Evolutionary conservation across 1,139 yeast genomes (phyloP), one percentile per base, ranked within the genome.

Genomic region (Ogataea hybrid): DNA sequence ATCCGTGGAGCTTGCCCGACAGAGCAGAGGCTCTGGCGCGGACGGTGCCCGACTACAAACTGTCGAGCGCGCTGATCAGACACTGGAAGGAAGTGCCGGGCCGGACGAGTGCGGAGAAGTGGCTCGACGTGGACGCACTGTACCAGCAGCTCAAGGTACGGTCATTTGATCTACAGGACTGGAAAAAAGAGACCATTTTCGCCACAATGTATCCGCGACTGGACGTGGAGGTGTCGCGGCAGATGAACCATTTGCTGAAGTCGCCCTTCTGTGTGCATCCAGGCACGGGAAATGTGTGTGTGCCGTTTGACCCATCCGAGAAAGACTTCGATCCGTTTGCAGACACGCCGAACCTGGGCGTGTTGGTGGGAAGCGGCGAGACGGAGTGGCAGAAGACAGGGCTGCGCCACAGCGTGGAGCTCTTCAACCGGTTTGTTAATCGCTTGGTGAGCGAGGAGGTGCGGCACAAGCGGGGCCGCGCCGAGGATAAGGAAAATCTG

Each of bases 191-290:
- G 53, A 72, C 90, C 44, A 81, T 94, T 30, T 65, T 92, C 30
- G 84, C 80, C 48, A 83, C 85, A 50, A 67, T 89, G 69, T 92
- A 90, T 61, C 98, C 99, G 22, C 76, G 96, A 54, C 70, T 92
- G 50, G 99, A 92, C 75, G 80, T 85, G 41, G 95, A 90, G 62
- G 99, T 92, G 32, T 85, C 98, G 8, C 77, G 84, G 53, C 95
- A 86, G 62, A 71, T 90, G 54, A 87, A 82, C 64, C 99, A 92
- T 69, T 81, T 92, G 67, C 76, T 92, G 56, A 92, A 92, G 61
- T 85, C 97, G 1, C 99, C 99, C n/a, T 92, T 94, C 63, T 92
- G 97, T 69, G 82, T 92, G 37, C 99, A 92, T 61, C 99, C 99
- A 1, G 82, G 89, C 6, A 94, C 99, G 0, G 97, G 97, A n/a